These are phyloP conservation scores for Termitomyces sp. DNA, from an alignment of 768 basidiomycete species.

Conservation along the genomic window DNA sequence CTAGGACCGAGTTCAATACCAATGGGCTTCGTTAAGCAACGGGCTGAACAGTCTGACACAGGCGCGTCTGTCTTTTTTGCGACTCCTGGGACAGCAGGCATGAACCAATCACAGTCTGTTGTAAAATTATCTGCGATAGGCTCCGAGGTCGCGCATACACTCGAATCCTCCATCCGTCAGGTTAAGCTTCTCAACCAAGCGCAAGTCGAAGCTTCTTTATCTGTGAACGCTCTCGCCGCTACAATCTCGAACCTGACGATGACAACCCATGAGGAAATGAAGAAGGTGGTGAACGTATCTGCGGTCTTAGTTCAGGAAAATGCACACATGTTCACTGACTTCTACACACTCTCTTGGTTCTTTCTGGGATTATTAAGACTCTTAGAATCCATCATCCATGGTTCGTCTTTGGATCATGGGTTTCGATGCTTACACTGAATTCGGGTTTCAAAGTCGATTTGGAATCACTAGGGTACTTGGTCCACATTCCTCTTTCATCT, in stretches of 20 bases:
- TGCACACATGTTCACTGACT: conserved; percentile 18
- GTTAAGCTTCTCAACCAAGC: conserved; percentile 15
- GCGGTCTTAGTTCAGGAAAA: conserved; percentile 29
- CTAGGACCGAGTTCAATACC: conserved; percentile 13
- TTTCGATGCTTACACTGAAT: not conserved
- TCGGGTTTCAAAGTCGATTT: conserved; percentile 25
- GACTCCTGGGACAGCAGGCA: not conserved
- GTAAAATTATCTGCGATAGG: conserved; percentile 19
- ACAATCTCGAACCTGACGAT: conserved; percentile 35
- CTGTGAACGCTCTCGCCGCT: conserved; percentile 32
- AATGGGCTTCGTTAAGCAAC: conserved; percentile 11
- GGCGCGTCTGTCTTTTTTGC: not conserved
- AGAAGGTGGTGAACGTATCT: conserved; percentile 42
- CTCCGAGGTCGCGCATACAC: conserved; percentile 21
- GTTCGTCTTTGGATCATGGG: conserved; percentile 9
- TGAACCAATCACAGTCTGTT: conserved; percentile 18
- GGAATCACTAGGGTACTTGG: conserved; percentile 22
- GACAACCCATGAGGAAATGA: conserved; percentile 39
- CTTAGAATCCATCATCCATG: conserved; percentile 7
- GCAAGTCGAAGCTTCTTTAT: conserved; percentile 34
- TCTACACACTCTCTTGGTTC: conserved; percentile 6
- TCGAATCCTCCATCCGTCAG: conserved; percentile 26
- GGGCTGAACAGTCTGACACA: conserved; percentile 14
- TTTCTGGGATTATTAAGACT: not conserved
- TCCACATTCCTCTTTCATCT: conserved; percentile 26